Evolutionary conservation across 192 early-diverging fungal genomes (phyloP).

Genomic region (Podila horticola): DNA sequence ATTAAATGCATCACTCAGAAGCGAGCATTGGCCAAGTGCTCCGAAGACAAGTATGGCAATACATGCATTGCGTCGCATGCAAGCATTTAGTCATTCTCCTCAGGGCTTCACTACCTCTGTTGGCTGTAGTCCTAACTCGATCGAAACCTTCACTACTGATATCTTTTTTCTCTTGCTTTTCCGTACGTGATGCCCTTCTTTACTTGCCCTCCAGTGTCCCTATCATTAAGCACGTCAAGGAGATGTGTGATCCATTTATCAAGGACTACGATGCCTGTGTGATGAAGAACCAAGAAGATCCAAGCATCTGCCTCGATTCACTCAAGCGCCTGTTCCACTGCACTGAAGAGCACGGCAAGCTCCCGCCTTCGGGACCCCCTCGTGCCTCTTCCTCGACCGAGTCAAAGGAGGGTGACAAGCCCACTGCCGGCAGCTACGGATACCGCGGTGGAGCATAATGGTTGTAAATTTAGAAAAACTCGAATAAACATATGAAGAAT

Average conservation of each 20-base stretch:
- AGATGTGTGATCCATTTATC: conserved; percentile 61
- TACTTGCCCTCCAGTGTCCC: conserved; percentile 52
- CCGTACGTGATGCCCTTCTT: background rate
- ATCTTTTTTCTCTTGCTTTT: conserved; percentile 5
- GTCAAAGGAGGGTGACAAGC: conserved; percentile 7
- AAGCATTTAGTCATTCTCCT: background rate
- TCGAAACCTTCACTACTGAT: background rate
- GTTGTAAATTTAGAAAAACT: too few species aligned
- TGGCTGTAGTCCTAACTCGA: background rate
- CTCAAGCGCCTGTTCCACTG: conserved; percentile 64
- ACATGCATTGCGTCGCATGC: background rate
- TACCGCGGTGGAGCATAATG: conserved; percentile 29
- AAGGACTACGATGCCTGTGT: conserved; percentile 64
- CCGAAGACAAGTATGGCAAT: conserved; percentile 63
- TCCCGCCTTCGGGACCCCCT: conserved; percentile 40
- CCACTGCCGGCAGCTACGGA: conserved; percentile 26
- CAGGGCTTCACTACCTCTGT: background rate
- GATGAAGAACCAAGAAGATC: conserved; percentile 57
- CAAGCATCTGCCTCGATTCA: conserved; percentile 58
- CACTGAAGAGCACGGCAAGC: conserved; percentile 59
- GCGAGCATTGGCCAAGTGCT: conserved; percentile 65
- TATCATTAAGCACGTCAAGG: conserved; percentile 67
- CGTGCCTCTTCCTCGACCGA: background rate
- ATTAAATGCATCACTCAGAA: conserved; percentile 64
- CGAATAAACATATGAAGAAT: too few species aligned